Evolutionary conservation across 176 grass and related monocot species (phyloP).

Genomic region (Oryza punctata): DNA sequence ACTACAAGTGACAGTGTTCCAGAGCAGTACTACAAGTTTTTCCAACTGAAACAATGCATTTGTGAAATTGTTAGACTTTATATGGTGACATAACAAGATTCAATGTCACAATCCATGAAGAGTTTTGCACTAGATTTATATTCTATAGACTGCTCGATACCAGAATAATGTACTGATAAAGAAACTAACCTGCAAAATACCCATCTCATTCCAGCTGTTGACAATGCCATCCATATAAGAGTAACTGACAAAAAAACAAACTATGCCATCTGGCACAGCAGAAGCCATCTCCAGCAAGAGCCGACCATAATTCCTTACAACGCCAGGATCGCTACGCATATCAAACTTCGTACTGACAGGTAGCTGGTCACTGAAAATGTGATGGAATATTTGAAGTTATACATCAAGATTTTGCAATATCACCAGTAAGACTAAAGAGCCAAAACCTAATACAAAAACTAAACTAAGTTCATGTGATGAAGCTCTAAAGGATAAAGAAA

Average conservation of each 20-base stretch:
- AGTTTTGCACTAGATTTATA: not conserved
- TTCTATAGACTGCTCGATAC: conserved; percentile 15
- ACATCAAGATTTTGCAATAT: not conserved
- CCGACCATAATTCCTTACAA: conserved; percentile 92
- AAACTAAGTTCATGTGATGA: not conserved
- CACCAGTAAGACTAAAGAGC: not conserved
- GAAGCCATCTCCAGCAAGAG: conserved; percentile 93
- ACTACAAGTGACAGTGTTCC: conserved; percentile 3
- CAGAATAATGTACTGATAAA: conserved; percentile 22
- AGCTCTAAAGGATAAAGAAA: conserved; percentile 1
- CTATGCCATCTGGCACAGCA: conserved; percentile 91
- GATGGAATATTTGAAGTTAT: conserved; percentile 23
- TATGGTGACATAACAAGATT: conserved; percentile 1
- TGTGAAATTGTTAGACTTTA: not conserved
- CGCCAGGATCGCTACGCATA: conserved; percentile 95
- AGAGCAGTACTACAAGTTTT: conserved; percentile 2
- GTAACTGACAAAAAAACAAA: conserved; percentile 98
- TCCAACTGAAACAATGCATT: not conserved
- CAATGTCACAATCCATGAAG: not conserved
- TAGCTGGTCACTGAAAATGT: conserved; percentile 77
- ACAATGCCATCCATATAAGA: conserved; percentile 99
- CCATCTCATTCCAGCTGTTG: conserved; percentile 97
- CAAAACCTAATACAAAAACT: not conserved
- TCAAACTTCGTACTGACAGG: conserved; percentile 95
- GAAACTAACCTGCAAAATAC: conserved; percentile 84